Conservation (phyloP, 768 basidiomycete species). For the Boletus coccyginus region DNA sequence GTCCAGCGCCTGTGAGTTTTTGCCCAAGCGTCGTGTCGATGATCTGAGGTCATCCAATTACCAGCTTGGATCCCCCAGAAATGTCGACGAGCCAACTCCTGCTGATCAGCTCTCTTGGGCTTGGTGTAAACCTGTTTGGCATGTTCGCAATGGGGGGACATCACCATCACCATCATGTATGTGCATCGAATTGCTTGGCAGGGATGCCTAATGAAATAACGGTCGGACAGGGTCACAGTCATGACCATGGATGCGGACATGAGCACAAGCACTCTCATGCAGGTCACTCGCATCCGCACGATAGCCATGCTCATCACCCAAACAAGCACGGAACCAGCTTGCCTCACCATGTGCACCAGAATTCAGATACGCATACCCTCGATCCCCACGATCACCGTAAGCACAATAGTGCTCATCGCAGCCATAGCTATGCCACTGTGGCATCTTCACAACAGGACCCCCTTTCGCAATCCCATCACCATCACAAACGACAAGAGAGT, state of each 20-base stretch:
- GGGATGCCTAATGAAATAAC: neutral
- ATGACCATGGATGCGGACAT: slow-evolving; percentile 14
- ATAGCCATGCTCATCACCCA: slow-evolving; percentile 26
- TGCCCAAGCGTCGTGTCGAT: slow-evolving; percentile 18
- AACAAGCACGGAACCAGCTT: slow-evolving; percentile 8
- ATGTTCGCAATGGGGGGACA: slow-evolving; percentile 99
- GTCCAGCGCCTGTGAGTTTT: slow-evolving; percentile 79
- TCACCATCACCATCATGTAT: slow-evolving; percentile 71
- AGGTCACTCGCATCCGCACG: slow-evolving; percentile 33
- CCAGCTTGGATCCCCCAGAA: slow-evolving; percentile 88
- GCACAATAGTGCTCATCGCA: slow-evolving; percentile 10
- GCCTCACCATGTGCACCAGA: slow-evolving; percentile 22
- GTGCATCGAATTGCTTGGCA: slow-evolving; percentile 18
- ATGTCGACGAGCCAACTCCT: slow-evolving; percentile 96
- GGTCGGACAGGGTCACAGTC: slow-evolving; percentile 17
- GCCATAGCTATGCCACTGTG: slow-evolving; percentile 16
- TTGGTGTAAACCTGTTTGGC: slow-evolving; percentile 94
- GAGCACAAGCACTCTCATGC: slow-evolving; percentile 35
- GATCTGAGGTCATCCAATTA: neutral
- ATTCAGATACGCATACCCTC: slow-evolving; percentile 12
- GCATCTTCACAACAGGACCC: slow-evolving; percentile 14
- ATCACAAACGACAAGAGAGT: slow-evolving; percentile 24
- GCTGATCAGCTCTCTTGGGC: slow-evolving; percentile 82
- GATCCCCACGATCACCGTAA: slow-evolving; percentile 9
- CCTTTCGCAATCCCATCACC: slow-evolving; percentile 26